Conservation (phyloP, 2,329 filamentous ascomycete genomes). For the Daldinia eschscholtzii region DNA sequence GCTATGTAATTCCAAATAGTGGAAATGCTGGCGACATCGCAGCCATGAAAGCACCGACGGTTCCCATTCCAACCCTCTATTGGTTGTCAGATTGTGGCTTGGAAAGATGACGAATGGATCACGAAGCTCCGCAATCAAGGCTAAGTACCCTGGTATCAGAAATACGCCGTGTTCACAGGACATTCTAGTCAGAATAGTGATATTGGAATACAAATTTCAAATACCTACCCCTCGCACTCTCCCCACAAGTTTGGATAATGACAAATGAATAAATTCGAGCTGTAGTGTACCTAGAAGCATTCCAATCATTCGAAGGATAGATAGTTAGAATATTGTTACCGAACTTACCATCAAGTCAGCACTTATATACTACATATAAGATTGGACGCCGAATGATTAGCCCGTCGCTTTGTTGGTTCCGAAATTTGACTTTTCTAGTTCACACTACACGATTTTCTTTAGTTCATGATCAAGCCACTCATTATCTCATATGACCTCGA, state of each 20-base stretch:
- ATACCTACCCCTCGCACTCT: slow-evolving; percentile 23
- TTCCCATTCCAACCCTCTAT: slow-evolving; percentile 16
- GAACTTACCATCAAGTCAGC: too few relatives aligned
- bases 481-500: slow-evolving; percentile 7
- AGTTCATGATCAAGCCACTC: not conserved
- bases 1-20: slow-evolving; percentile 34
- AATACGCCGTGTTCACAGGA: slow-evolving; percentile 2
- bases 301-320: too few relatives aligned
- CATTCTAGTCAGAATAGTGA: not conserved
- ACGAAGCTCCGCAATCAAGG: slow-evolving; percentile 39
- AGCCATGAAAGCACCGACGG: slow-evolving; percentile 1
- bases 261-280: not conserved
- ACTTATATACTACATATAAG: not conserved
- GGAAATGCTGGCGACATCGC: not conserved
- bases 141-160: slow-evolving; percentile 23
- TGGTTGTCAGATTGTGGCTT: slow-evolving; percentile 28
- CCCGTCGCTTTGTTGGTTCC: too few relatives aligned
- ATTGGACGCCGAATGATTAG: too few relatives aligned
- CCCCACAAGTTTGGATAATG: not conserved
- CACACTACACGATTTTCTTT: not conserved
- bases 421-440: not conserved
- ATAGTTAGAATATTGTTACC: too few relatives aligned
- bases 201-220: slow-evolving; percentile 21
- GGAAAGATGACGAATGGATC: slow-evolving; percentile 34
- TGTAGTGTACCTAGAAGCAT: too few relatives aligned